A percentile compares a stretch with the other conserved stretches of the same genome.
phyloP scores from a whole-genome alignment of 192 early-diverging fungal species.

The Gryganskiella cystojenkinii region DNA sequence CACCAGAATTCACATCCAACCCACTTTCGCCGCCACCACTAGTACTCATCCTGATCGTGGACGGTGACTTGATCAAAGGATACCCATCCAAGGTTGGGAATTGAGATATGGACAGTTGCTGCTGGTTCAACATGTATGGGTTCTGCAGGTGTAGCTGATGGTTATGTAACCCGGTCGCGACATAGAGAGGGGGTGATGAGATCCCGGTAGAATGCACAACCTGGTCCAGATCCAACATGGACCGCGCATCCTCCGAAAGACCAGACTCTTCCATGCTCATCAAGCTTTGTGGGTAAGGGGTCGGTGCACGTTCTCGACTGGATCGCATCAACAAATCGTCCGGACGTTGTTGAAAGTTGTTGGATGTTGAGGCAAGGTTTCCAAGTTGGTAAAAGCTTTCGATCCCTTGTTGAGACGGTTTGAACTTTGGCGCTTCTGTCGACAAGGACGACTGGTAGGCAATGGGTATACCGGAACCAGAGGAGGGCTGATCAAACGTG shows the following conservation, averaged over 20 bases:
- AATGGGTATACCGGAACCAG: too few relatives aligned
- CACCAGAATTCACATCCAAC: background rate
- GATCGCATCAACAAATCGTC: background rate
- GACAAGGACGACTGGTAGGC: too few relatives aligned
- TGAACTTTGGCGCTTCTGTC: too few relatives aligned
- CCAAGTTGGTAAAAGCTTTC: too few relatives aligned
- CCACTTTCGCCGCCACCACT: too few relatives aligned
- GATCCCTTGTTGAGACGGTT: too few relatives aligned
- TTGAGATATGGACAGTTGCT: constrained; percentile 4
- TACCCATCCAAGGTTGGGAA: constrained; percentile 39
- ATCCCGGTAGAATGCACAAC: background rate
- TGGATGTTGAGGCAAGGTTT: too few relatives aligned
- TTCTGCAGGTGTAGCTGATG: background rate
- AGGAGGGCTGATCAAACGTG: too few relatives aligned
- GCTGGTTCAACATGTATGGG: background rate
- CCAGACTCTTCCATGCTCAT: background rate
- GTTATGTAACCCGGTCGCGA: background rate
- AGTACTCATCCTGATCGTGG: constrained; percentile 1
- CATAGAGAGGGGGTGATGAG: background rate
- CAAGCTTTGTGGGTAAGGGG: constrained; percentile 19
- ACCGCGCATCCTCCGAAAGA: background rate
- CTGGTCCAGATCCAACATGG: constrained; percentile 2
- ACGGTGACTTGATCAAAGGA: constrained; percentile 26
- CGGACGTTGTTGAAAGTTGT: too few relatives aligned
- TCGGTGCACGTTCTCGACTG: constrained; percentile 17